A percentile compares a stretch with the other conserved stretches of the same genome.
Evolutionary conservation across 2,329 filamentous ascomycete species (phyloP).

Genomic region (Pyrenophora tritici-repentis): DNA sequence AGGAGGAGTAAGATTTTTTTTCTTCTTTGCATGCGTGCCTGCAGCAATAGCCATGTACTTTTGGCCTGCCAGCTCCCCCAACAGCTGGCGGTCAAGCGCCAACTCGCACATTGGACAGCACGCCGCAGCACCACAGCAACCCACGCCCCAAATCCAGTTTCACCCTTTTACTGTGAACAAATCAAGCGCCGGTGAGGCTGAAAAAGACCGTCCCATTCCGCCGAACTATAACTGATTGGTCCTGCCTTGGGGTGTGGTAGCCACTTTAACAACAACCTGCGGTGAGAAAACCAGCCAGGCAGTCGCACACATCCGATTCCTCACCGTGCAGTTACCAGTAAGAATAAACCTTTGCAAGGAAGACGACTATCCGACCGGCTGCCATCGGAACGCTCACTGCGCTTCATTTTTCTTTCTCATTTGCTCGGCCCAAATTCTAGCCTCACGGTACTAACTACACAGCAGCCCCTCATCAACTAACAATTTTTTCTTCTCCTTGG

Average conservation of each 20-base stretch:
- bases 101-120: slow-evolving; percentile 16
- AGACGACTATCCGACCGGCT: too few species aligned
- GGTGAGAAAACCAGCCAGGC: slow-evolving; percentile 30
- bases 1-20: not conserved
- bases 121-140: slow-evolving; percentile 19
- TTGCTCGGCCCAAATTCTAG: too few species aligned
- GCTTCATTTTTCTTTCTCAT: too few species aligned
- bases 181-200: slow-evolving; percentile 22
- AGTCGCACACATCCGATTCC: slow-evolving; percentile 12
- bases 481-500: slow-evolving; percentile 1
- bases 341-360: too few species aligned
- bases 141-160: slow-evolving; percentile 21
- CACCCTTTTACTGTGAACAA: slow-evolving; percentile 15
- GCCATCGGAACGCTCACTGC: too few species aligned
- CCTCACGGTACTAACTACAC: too few species aligned
- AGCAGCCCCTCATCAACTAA: slow-evolving; percentile 3
- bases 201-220: slow-evolving; percentile 23
- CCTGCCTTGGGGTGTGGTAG: slow-evolving; percentile 21
- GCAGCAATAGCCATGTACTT: slow-evolving; percentile 12
- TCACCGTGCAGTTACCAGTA: not conserved
- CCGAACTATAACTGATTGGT: slow-evolving; percentile 25
- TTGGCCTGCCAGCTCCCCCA: slow-evolving; percentile 11
- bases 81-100: slow-evolving; percentile 37
- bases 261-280: slow-evolving; percentile 27
- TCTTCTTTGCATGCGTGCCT: too few species aligned